Percentiles rank a stretch among this genome's conserved stretches.
Evolutionary conservation across 306 rosid genomes (phyloP).

Genomic region (Cucurbita maxima): DNA sequence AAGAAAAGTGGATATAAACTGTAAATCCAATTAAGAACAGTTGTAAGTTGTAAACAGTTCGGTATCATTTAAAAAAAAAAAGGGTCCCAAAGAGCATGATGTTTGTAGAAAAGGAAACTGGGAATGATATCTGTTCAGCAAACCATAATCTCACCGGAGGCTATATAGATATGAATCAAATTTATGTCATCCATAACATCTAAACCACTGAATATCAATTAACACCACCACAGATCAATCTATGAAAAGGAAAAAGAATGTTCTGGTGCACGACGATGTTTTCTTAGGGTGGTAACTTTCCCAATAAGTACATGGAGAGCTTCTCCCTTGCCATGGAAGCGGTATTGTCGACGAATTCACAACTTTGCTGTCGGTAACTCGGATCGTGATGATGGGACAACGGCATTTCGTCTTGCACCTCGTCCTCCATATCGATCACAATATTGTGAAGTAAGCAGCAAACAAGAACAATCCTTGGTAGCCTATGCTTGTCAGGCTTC

Average conservation of each 20-base stretch:
- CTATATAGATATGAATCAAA: neutral
- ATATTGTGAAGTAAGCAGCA: constrained; percentile 85
- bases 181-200: neutral
- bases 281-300: constrained; percentile 16
- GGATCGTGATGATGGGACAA: constrained; percentile 48
- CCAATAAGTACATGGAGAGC: constrained; percentile 41
- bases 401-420: constrained; percentile 29
- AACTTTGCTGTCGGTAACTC: constrained; percentile 42
- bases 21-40: too few relatives aligned
- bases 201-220: neutral
- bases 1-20: too few relatives aligned
- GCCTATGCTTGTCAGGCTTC: constrained; percentile 65
- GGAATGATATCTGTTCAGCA: neutral
- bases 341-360: constrained; percentile 34
- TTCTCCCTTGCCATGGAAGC: constrained; percentile 40
- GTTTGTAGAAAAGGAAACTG: neutral
- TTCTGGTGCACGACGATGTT: neutral
- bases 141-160: neutral
- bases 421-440: constrained; percentile 66
- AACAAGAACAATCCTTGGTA: constrained; percentile 71
- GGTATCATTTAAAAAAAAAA: neutral
- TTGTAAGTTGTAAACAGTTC: neutral
- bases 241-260: neutral
- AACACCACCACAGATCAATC: neutral
- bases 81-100: neutral